Evolutionary conservation across 2,329 filamentous ascomycete species (phyloP).

Genomic region (Aspergillus thermomutatus): DNA sequence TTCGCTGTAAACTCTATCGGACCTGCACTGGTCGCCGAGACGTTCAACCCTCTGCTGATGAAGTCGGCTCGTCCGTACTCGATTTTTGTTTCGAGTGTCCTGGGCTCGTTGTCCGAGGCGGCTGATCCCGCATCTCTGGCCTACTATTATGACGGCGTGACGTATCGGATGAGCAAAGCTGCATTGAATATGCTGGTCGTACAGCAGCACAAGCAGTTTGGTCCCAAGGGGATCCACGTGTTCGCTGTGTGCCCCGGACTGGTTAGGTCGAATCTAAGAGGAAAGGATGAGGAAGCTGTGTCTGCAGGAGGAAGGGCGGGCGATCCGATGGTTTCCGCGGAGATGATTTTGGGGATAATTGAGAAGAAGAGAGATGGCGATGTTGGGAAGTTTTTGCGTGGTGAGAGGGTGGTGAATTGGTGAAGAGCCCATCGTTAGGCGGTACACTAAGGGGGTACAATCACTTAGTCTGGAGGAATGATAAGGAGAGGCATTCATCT

Average conservation of each 20-base stretch:
- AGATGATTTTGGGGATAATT: conserved; percentile 23
- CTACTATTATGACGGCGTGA: conserved; percentile 28
- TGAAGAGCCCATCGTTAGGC: no score
- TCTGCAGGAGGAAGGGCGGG: conserved; percentile 19
- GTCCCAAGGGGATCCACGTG: conserved; percentile 19
- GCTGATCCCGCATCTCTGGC: conserved; percentile 24
- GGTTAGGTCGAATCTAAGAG: conserved; percentile 25
- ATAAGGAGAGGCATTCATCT: no score
- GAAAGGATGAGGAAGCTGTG: conserved; percentile 18
- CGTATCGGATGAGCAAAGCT: conserved; percentile 43
- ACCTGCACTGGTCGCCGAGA: conserved; percentile 36
- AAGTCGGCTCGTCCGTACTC: conserved; percentile 31
- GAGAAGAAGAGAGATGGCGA: conserved; percentile 29
- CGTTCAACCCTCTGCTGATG: conserved; percentile 32
- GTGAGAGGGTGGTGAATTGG: background rate
- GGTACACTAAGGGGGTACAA: no score
- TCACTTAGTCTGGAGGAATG: no score
- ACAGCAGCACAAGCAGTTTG: conserved; percentile 18
- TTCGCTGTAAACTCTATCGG: conserved; percentile 40
- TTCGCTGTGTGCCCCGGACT: conserved; percentile 28
- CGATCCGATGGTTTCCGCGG: conserved; percentile 21
- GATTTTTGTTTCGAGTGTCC: conserved; percentile 38
- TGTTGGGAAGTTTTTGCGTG: conserved; percentile 17
- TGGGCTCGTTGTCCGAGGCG: conserved; percentile 32
- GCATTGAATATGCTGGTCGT: conserved; percentile 48